Evolutionary conservation across 1,139 yeast genomes (phyloP), one percentile per base, ranked within the genome.

Genomic region (Pichia sp.): DNA sequence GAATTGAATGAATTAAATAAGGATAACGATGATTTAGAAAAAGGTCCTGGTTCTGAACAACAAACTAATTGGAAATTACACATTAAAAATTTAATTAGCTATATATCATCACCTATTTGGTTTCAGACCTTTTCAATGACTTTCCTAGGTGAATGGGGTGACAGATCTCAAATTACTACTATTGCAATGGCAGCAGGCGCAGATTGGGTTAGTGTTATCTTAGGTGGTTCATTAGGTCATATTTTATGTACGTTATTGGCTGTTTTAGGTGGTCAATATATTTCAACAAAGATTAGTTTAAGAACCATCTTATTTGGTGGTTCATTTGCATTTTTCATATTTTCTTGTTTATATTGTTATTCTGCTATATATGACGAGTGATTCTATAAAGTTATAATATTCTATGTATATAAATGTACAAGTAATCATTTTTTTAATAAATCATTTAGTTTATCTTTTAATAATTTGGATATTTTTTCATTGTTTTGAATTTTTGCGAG

Each of bases 161-260:
- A 92, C 67, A 81, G 98, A 61, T 89, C 97, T 15, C 99, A 92
- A 69, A 88, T 92, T 47, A 96, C 97, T 36, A 94, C 97, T 39
- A 89, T 92, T 61, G 98, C 98, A 46, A 85, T 92, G 95, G 97
- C 97, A 43, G 96, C 98, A 1, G 97, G 97, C 37, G 82, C 89
- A 36, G 87, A 89, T 65, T 92, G 88, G 69, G 82, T 95, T 92
- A 75, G 75, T 61, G 96, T 90, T 43, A 87, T 92, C 42, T 58
- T 83, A 41, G 98, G 99, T 51, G 96, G 96, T 23, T 80, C 89
- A 40, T 65, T 85, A 42, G 99, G 98, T 26, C 99, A 92, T 66
- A 82, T 85, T 12, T 50, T 85, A n/a, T 92, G 98, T 69, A 87
- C 97, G 0, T 79, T 79, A 42, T 79, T 89, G 51, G 98, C 98